Evolutionary conservation across 768 basidiomycete genomes (phyloP).

Genomic region (Phanerochaete carnosa): DNA sequence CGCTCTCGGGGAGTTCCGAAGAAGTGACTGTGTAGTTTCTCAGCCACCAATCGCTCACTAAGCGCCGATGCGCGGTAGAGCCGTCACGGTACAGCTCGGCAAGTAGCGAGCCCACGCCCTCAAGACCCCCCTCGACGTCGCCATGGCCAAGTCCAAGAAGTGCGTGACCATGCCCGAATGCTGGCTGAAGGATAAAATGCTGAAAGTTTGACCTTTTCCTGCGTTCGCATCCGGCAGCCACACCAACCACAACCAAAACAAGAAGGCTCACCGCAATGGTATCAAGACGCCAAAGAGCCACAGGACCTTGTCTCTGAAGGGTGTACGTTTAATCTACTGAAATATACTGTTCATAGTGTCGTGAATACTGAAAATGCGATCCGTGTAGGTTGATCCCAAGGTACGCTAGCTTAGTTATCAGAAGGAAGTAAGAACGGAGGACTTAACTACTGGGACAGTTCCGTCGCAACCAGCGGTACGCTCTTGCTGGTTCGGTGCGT

Average conservation of each 20-base stretch:
- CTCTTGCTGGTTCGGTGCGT: slow-evolving; percentile 73
- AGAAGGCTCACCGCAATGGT: slow-evolving; percentile 97
- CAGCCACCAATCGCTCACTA: slow-evolving; percentile 9
- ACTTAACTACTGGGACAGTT: slow-evolving; percentile 47
- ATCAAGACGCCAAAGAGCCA: slow-evolving; percentile 80
- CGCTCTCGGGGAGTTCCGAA: slow-evolving; percentile 1
- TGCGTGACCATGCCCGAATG: slow-evolving; percentile 34
- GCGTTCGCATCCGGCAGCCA: slow-evolving; percentile 44
- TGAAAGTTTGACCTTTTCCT: slow-evolving; percentile 2
- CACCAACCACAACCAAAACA: slow-evolving; percentile 94
- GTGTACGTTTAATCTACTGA: slow-evolving; percentile 57
- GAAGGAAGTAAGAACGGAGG: slow-evolving; percentile 6
- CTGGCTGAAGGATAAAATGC: background rate
- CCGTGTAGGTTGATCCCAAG: slow-evolving; percentile 72
- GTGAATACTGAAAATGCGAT: slow-evolving; percentile 5
- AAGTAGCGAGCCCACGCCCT: slow-evolving; percentile 11
- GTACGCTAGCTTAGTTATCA: slow-evolving; percentile 33
- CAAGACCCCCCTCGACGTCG: slow-evolving; percentile 21
- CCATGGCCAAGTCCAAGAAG: slow-evolving; percentile 99
- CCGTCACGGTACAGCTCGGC: slow-evolving; percentile 1
- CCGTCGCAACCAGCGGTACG: slow-evolving; percentile 77
- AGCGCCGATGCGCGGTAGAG: background rate
- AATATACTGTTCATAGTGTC: background rate
- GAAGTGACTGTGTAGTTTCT: slow-evolving; percentile 10
- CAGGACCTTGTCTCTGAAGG: slow-evolving; percentile 79